Evolutionary conservation across 768 basidiomycete genomes (phyloP), one percentile per base, ranked within the genome.

Genomic region (Imleria badia): DNA sequence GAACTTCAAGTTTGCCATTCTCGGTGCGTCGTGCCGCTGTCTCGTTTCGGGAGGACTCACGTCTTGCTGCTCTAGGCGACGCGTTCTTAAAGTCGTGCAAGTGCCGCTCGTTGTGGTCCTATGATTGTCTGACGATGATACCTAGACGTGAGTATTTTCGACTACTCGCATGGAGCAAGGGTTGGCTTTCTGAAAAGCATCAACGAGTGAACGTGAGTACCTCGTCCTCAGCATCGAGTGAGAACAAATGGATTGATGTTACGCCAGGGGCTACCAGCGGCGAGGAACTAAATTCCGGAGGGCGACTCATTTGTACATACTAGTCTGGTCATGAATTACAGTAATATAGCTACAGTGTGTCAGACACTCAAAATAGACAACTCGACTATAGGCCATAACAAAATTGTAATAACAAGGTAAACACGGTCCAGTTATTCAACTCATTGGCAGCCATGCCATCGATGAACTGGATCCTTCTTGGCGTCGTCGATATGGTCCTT

Each of bases 51-150:
- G 10, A 17, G 7, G 6, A 17, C 54, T 56, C 40, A 56, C 15
- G 10, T 26, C 14, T 29, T 17, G 3, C 17, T 10, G 20, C 17
- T 22, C 5, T 13, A 80, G 80, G 83, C 1, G 84, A 80, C 64
- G 79, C 77, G 60, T 86, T 88, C 62, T 64, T 87, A 43, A 88
- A 87, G 71, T 84, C 81, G 11, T 88, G 86, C 83, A 55, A 65
- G 82, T 39, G 8, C 26, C 39, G 20, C 26, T 2, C 34, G 20
- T 26, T 4, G 13, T 8, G 35, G 20, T 39, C 19, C 20, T 15
- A 29, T 8, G 13, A 20, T 3, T 38, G 13, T 45, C 55, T 61
- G 52, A 59, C 6, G 40, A 20, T 10, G 44, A 38, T 14, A 22
- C 26, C 29, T 52, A 86, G 84, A 83, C 80, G 83, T 87, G 62